Conservation (phyloP, 257 asterid genomes). For the Rehmannia glutinosa region DNA sequence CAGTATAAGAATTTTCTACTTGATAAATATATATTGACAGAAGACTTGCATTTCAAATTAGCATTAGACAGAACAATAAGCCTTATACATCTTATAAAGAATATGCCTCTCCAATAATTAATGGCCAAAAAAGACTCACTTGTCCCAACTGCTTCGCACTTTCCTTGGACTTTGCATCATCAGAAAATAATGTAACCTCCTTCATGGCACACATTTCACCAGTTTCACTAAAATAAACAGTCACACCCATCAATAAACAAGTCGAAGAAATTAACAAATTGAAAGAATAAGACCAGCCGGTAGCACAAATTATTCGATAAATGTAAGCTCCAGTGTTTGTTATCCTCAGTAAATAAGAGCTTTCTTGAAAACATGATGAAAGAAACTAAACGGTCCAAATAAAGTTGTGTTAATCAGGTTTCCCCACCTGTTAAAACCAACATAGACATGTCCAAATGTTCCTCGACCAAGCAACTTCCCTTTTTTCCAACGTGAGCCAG, state of each 20-base stretch:
- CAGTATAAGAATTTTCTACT: constrained; percentile 13
- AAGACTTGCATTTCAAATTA: background rate
- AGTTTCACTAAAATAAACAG: constrained; percentile 58
- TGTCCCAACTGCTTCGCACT: constrained; percentile 95
- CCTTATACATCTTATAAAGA: background rate
- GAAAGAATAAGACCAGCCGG: background rate
- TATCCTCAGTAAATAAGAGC: constrained; percentile 12
- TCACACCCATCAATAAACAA: constrained; percentile 16
- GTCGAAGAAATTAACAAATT: constrained; percentile 1
- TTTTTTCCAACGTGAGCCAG: constrained; percentile 95
- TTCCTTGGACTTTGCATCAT: constrained; percentile 94
- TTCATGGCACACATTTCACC: constrained; percentile 99
- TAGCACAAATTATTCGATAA: background rate
- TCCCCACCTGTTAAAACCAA: constrained; percentile 94
- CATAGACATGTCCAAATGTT: constrained; percentile 96
- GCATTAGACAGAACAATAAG: background rate
- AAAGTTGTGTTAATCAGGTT: constrained; percentile 7
- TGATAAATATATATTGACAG: background rate
- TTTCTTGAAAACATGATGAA: background rate
- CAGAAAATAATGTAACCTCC: constrained; percentile 92
- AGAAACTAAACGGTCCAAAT: background rate
- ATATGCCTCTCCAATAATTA: constrained; percentile 3
- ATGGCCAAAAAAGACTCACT: constrained; percentile 46
- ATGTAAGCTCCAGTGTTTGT: background rate
- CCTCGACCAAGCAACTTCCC: constrained; percentile 97